Base-by-base conservation (phyloP, 1,284 basidiomycete species). In the Microbotryomycetes sp. region DNA sequence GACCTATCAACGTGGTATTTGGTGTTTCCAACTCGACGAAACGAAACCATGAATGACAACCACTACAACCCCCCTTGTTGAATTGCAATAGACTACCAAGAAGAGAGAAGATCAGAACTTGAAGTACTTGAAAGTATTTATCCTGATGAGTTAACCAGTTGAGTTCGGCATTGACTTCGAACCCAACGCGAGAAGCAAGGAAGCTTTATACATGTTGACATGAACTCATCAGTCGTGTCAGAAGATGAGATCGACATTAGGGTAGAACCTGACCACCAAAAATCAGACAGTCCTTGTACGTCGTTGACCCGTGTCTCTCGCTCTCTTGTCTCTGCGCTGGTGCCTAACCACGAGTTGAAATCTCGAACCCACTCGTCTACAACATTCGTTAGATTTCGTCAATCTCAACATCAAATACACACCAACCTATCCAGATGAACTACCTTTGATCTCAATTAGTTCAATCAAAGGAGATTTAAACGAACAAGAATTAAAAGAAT, bases 91-190 rank as follows among this genome's bases (percentile, higher is more conserved):
- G 65, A 67, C 60, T 67, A 68, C 59, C 60, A 58, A n/a, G 66
- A 68, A 12, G 66, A 68, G 36, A 61, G 66, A 9, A 15, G 53
- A 4, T 62, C 57, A 48, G 61, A 62, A 36, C 26, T 56, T 3
- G 74, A 94, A 88, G 92, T 96, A 28, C 83, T 97, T 69, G 92
- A 94, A 79, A 87, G 90, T 25, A 97, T 97, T 76, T 97, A 94
- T 77, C 87, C 92, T 9, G 86, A 90, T 71, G 93, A 97, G 77
- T 81, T 97, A 64, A 84, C 88, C 74, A 88, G 92, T 94, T 32
- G 25, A 46, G 26, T 69, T 49, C 67, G 64, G 53, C 50, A 58
- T 55, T n/a, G n/a, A n/a, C n/a, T n/a, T n/a, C n/a, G n/a, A n/a
- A n/a, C n/a, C n/a, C n/a, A n/a, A n/a, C n/a, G n/a, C n/a, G n/a